Evolutionary conservation across 345 rosid species (phyloP).

Genomic region (Cardamine occulta): DNA sequence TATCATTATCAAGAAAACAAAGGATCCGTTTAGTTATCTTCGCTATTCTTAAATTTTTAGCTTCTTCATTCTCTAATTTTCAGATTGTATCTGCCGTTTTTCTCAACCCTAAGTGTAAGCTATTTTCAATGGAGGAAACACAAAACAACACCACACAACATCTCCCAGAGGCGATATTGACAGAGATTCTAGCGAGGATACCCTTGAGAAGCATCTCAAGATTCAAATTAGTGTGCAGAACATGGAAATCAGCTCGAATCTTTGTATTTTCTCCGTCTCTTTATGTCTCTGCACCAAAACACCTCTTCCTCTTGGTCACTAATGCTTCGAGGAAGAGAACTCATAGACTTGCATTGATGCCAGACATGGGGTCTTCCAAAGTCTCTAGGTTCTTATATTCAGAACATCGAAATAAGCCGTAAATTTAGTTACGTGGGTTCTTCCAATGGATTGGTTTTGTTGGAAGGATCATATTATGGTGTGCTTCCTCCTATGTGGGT

Average conservation of each 20-base stretch:
- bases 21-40: no score
- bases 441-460: not conserved
- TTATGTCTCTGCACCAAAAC: not conserved
- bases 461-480: not conserved
- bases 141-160: not conserved
- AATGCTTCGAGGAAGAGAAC: not conserved
- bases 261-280: not conserved
- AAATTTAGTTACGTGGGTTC: not conserved
- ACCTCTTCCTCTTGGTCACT: not conserved
- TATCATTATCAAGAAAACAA: no score
- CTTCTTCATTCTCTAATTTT: no score
- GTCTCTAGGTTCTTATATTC: not conserved
- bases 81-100: no score
- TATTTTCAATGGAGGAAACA: no score
- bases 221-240: not conserved
- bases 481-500: not conserved
- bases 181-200: not conserved
- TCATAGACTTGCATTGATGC: not conserved
- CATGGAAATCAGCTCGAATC: not conserved
- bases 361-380: not conserved
- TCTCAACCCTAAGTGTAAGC: no score
- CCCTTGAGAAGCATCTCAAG: not conserved
- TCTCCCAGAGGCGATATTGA: not conserved
- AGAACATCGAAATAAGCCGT: not conserved
- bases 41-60: no score